Evolutionary conservation across 2,329 filamentous ascomycete species (phyloP).

Genomic region (Aurifilum marmelostoma): DNA sequence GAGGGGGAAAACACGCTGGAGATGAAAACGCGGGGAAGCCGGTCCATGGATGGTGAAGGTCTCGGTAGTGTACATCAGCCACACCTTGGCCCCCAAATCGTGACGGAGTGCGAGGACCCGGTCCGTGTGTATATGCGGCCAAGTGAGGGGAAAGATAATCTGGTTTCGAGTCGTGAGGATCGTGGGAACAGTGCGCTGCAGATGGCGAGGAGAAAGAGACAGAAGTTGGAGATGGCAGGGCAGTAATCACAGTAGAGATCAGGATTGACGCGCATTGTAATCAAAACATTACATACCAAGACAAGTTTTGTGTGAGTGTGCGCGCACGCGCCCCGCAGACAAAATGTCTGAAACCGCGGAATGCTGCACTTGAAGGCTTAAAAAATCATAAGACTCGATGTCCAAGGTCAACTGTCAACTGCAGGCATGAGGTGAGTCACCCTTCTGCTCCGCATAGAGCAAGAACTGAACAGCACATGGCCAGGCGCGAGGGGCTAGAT

Average conservation of each 20-base stretch:
- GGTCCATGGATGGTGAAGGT: slow-evolving; percentile 11
- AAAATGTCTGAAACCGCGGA: not conserved
- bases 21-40: slow-evolving; percentile 22
- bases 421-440: slow-evolving; percentile 9
- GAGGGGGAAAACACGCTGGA: not conserved
- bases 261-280: not conserved
- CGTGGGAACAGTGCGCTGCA: not conserved
- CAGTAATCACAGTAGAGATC: not conserved
- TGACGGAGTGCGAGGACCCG: not conserved
- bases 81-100: slow-evolving; percentile 1
- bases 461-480: not conserved
- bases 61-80: slow-evolving; percentile 22
- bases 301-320: no score
- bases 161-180: slow-evolving; percentile 2
- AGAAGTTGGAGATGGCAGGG: slow-evolving; percentile 15
- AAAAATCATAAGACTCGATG: slow-evolving; percentile 3
- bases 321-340: no score
- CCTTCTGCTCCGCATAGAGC: slow-evolving; percentile 1
- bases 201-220: not conserved
- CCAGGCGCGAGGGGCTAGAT: not conserved
- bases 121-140: not conserved
- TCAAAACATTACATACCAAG: slow-evolving; percentile 7
- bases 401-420: slow-evolving; percentile 1
- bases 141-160: slow-evolving; percentile 9
- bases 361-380: not conserved